These are phyloP conservation scores for Ophiognomonia clavigignenti-juglandacearum DNA, from an alignment of 2,329 filamentous ascomycete species.

Conservation along the genomic window DNA sequence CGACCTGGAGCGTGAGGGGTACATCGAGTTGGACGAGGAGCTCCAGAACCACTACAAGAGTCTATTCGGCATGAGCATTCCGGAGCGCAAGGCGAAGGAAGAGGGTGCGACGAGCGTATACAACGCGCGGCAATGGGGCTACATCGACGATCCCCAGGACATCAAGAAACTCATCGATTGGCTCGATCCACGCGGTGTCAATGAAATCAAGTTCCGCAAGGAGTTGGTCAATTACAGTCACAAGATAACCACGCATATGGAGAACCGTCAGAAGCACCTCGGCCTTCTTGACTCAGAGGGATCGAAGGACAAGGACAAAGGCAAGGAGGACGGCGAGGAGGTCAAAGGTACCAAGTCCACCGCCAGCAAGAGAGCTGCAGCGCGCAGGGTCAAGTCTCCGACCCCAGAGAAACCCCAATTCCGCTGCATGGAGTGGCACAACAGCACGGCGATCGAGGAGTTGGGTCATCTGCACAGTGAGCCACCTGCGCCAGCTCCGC, in stretches of 20 bases:
- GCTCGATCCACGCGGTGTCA: slow-evolving; percentile 81
- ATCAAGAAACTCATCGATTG: slow-evolving; percentile 78
- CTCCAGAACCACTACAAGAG: slow-evolving; percentile 70
- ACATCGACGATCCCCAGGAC: slow-evolving; percentile 74
- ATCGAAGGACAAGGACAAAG: slow-evolving; percentile 35
- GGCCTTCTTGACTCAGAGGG: slow-evolving; percentile 37
- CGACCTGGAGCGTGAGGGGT: slow-evolving; percentile 78
- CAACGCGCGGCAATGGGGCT: slow-evolving; percentile 82
- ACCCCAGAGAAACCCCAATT: slow-evolving; percentile 41
- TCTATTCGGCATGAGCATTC: slow-evolving; percentile 76
- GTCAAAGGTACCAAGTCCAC: slow-evolving; percentile 22
- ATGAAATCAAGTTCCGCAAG: slow-evolving; percentile 83
- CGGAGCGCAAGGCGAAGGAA: slow-evolving; percentile 78
- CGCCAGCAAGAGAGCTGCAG: slow-evolving; percentile 37
- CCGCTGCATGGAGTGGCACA: slow-evolving; percentile 51
- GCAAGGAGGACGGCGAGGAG: slow-evolving; percentile 23
- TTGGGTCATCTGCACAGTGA: slow-evolving; percentile 54
- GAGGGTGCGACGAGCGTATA: slow-evolving; percentile 78
- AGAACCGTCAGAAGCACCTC: slow-evolving; percentile 71
- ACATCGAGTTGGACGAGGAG: slow-evolving; percentile 71
- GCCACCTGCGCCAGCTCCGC: slow-evolving; percentile 45
- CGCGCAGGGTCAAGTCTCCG: slow-evolving; percentile 41
- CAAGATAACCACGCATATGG: slow-evolving; percentile 74
- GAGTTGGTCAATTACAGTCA: slow-evolving; percentile 75
- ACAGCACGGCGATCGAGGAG: slow-evolving; percentile 52